phyloP scores from a whole-genome alignment of 257 asterid genomes.

The Solanum virginianum region DNA sequence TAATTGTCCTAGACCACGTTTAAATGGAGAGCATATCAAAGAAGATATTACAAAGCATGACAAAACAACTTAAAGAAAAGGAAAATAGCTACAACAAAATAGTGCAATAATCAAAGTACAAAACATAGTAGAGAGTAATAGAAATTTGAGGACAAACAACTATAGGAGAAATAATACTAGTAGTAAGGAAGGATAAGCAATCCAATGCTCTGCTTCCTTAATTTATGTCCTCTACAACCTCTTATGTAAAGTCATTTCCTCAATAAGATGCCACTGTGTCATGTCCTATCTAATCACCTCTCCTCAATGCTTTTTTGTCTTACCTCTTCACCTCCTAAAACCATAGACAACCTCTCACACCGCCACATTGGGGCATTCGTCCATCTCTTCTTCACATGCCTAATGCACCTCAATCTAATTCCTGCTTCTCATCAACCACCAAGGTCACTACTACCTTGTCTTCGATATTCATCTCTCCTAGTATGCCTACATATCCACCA shows the following conservation, averaged over 20 bases:
- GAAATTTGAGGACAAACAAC: background rate
- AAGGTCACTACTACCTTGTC: background rate
- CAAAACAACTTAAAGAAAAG: background rate
- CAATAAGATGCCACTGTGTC: background rate
- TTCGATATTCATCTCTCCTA: background rate
- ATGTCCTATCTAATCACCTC: background rate
- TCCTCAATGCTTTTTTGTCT: background rate
- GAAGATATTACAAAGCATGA: no score
- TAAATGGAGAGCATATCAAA: no score
- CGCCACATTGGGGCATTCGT: background rate
- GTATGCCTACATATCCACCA: background rate
- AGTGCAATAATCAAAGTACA: background rate
- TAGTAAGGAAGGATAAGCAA: background rate
- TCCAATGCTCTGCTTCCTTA: background rate
- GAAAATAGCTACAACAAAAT: background rate
- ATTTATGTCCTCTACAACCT: background rate
- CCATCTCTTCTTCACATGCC: background rate
- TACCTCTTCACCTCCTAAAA: background rate
- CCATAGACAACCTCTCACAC: background rate
- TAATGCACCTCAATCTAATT: background rate
- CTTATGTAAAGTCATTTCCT: background rate
- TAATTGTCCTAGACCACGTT: no score
- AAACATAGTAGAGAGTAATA: background rate
- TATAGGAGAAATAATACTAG: background rate
- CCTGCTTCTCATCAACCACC: background rate